Conservation (phyloP, 371 early-diverging fungal genomes). For the Zancudomyces culisetae region DNA sequence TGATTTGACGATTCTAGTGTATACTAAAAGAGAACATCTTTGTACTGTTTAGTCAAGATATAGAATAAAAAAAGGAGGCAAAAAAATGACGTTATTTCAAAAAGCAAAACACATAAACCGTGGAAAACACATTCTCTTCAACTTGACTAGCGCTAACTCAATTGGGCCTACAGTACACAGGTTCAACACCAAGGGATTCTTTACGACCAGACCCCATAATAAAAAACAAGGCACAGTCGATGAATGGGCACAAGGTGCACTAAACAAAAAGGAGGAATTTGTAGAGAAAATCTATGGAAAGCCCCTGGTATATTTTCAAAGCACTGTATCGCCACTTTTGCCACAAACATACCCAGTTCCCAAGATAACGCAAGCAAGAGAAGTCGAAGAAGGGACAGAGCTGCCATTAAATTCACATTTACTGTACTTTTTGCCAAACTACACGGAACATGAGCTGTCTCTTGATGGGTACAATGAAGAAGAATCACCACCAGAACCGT, state of each 20-base stretch:
- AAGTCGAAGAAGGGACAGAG: slow-evolving; percentile 20
- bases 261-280: not conserved
- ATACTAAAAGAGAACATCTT: too few relatives aligned
- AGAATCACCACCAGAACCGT: slow-evolving; percentile 58
- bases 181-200: too few relatives aligned
- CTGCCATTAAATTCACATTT: slow-evolving; percentile 61
- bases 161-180: too few relatives aligned
- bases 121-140: too few relatives aligned
- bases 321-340: slow-evolving; percentile 15
- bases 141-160: too few relatives aligned
- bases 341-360: slow-evolving; percentile 9
- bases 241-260: not conserved
- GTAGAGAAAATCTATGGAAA: not conserved
- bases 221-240: too few relatives aligned
- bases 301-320: not conserved
- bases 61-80: too few relatives aligned
- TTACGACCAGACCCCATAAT: too few relatives aligned
- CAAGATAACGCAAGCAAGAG: slow-evolving; percentile 9
- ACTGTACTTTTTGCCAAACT: slow-evolving; percentile 51
- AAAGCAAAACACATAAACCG: too few relatives aligned
- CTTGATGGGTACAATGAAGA: slow-evolving; percentile 57
- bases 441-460: slow-evolving; percentile 42
- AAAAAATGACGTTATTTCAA: too few relatives aligned
- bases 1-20: too few relatives aligned
- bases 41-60: too few relatives aligned